Conservation (phyloP, 2,329 filamentous ascomycete species). For the Gliomastix tumulicola region DNA sequence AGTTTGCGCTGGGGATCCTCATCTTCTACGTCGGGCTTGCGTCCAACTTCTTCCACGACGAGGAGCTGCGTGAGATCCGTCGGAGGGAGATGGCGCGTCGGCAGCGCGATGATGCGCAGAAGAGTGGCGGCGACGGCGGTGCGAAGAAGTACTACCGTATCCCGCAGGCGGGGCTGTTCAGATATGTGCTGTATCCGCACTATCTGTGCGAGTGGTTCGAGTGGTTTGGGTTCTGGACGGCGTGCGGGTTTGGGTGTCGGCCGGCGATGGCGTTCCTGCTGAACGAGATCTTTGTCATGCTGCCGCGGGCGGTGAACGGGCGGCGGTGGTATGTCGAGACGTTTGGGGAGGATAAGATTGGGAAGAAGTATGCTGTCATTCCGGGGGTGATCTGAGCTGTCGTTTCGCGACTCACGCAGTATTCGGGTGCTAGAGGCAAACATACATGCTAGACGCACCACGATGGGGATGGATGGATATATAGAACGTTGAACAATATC, state of each 20-base stretch:
- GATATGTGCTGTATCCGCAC: slow-evolving; percentile 79
- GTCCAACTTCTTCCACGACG: slow-evolving; percentile 84
- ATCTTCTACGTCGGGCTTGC: slow-evolving; percentile 72
- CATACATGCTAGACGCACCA: too few species aligned
- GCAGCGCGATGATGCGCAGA: slow-evolving; percentile 39
- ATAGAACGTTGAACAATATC: too few species aligned
- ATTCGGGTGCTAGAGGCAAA: too few species aligned
- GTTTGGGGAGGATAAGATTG: slow-evolving; percentile 80
- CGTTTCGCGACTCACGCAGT: too few species aligned
- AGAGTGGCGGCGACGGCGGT: too few species aligned
- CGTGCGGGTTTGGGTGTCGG: slow-evolving; percentile 57
- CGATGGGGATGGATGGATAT: too few species aligned
- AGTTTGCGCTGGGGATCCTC: slow-evolving; percentile 57
- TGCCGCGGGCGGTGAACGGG: slow-evolving; percentile 76
- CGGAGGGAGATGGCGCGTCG: slow-evolving; percentile 60
- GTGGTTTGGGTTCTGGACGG: slow-evolving; percentile 84
- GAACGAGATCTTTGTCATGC: slow-evolving; percentile 86
- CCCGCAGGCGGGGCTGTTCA: slow-evolving; percentile 76
- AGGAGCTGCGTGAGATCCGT: slow-evolving; percentile 80
- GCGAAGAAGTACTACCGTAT: slow-evolving; percentile 78
- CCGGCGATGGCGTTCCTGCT: slow-evolving; percentile 77
- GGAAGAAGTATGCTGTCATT: slow-evolving; percentile 64
- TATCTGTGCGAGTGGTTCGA: slow-evolving; percentile 97
- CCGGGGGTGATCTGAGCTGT: too few species aligned
- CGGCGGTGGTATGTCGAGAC: slow-evolving; percentile 79